Evolutionary conservation across 768 basidiomycete species (phyloP), one percentile per base, ranked within the genome.

Genomic region (Boletus rubescentipes): DNA sequence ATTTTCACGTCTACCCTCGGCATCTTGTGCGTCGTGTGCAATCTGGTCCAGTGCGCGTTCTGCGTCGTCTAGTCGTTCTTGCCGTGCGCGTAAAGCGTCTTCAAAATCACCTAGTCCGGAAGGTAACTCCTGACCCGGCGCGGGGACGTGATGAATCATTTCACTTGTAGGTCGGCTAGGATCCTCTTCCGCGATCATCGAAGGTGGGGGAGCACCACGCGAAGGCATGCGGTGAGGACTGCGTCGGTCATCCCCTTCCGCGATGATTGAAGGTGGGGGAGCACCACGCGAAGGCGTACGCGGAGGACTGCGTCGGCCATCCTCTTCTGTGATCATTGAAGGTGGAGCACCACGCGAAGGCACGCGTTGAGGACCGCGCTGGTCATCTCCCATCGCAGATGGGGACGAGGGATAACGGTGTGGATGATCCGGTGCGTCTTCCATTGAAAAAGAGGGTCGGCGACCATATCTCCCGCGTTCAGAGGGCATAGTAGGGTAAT

Each of bases 1-100:
- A 9, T 66, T 67, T 52, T 91, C 89, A 10, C 89, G 80, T 42
- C 73, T 74, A 23, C 81, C 77, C 61, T 92, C 90, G 1, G 80
- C 81, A 46, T 82, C 80, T 34, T 79, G 77, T 0, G 83, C 79
- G 2, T 76, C 75, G 9, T 75, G 72, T 9, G 76, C 73, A 6
- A 80, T 73, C 30, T 79, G 72, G 4, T 75, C 73, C 12, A 90
- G 64, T 20, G 77, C 76, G 18, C 73, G 68, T 46, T 84, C 81
- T 18, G 81, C 75, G 0, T 82, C 84, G 10, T 78, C 77, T 23
- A 91, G 74, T 18, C 81, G 81, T 51, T 83, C 77, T 1, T 81
- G 69, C 10, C 79, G 79, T 31, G 63, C 73, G 14, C 69, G 69
- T 46, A 79, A 63, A 42, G 79, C 78, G 32, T 83, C 77, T 48